A percentile compares a stretch with the other conserved stretches of the same genome.
phyloP scores from a whole-genome alignment of 768 basidiomycete genomes.

The Russula dissimulans region DNA sequence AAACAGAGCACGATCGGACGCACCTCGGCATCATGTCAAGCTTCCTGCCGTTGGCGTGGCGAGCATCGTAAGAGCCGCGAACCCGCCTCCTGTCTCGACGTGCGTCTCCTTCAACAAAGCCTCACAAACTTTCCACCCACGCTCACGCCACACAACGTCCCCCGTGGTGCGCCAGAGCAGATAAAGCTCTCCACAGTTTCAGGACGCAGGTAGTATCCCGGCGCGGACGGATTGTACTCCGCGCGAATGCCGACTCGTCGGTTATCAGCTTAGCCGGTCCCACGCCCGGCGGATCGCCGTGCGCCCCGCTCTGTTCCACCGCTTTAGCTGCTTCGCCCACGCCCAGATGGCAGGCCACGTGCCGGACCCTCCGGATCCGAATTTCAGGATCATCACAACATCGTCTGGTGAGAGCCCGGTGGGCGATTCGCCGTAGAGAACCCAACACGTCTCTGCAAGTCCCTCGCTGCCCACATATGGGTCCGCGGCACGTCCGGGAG shows the following conservation, averaged over 20 bases:
- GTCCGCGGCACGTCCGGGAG: slow-evolving; percentile 48
- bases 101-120: no score
- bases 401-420: slow-evolving; percentile 66
- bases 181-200: slow-evolving; percentile 56
- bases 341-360: neutral
- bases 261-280: neutral
- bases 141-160: no score
- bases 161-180: no score
- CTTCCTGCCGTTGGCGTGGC: no score
- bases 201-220: slow-evolving; percentile 53
- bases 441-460: slow-evolving; percentile 63
- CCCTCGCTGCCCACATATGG: slow-evolving; percentile 69
- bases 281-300: slow-evolving; percentile 11
- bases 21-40: no score
- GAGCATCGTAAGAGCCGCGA: no score
- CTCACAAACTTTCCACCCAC: neutral
- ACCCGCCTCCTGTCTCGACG: no score
- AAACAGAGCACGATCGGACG: no score
- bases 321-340: slow-evolving; percentile 13
- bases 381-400: slow-evolving; percentile 23
- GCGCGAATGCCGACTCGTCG: neutral
- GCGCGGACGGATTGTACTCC: slow-evolving; percentile 47
- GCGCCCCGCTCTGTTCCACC: slow-evolving; percentile 18
- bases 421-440: slow-evolving; percentile 62
- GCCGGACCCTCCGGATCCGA: no score